Conservation (phyloP, 441 rosid genomes). For the Euphorbia neoarborescens region DNA sequence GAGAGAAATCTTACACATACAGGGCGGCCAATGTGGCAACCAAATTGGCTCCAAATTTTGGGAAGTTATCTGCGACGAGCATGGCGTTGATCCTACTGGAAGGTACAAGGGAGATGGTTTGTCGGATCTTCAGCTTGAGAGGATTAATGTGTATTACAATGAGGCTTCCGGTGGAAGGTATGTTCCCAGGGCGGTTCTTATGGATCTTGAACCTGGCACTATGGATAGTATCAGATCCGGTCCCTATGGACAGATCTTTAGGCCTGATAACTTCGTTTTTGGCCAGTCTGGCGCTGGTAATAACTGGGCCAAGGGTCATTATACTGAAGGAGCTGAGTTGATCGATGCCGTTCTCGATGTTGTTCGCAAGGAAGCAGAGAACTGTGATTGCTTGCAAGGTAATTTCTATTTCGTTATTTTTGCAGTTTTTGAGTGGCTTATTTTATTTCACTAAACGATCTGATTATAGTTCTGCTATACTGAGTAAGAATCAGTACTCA, state of each 20-base stretch:
- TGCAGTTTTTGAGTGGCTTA: not conserved
- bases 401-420: not conserved
- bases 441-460: not conserved
- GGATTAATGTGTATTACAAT: constrained; percentile 59
- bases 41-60: constrained; percentile 94
- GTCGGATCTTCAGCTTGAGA: constrained; percentile 46
- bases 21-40: constrained; percentile 94
- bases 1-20: constrained; percentile 89
- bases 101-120: constrained; percentile 39
- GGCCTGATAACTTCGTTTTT: constrained; percentile 53
- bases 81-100: constrained; percentile 73
- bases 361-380: constrained; percentile 86
- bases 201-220: constrained; percentile 74
- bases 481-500: not conserved
- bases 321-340: constrained; percentile 87
- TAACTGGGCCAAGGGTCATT: constrained; percentile 74
- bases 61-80: constrained; percentile 92
- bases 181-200: constrained; percentile 63
- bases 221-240: constrained; percentile 72
- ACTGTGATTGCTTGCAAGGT: constrained; percentile 95
- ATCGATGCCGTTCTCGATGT: constrained; percentile 93
- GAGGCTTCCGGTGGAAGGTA: constrained; percentile 60
- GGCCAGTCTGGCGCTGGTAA: constrained; percentile 62
- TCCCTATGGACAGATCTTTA: constrained; percentile 55
- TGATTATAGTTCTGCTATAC: not conserved